A percentile compares a stretch with the other conserved stretches of the same genome.
Evolutionary conservation across 2,329 filamentous ascomycete species (phyloP).

Genomic region (Apiospora aurea): DNA sequence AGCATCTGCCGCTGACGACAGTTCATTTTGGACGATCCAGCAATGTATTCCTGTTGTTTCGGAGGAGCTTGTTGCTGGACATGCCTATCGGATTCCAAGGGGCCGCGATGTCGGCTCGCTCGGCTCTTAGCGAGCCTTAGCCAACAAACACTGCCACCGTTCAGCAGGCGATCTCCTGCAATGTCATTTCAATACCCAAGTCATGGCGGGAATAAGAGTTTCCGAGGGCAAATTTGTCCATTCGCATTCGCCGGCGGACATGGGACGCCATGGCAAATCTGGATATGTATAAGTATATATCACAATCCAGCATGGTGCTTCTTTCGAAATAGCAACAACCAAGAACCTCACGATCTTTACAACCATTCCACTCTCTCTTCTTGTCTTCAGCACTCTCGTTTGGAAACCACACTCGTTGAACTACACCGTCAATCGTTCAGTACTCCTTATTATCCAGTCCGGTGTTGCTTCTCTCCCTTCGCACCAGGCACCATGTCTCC

Average conservation of each 20-base stretch:
- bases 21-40: neutral
- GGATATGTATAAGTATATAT: neutral
- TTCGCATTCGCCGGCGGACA: neutral
- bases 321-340: neutral
- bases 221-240: neutral
- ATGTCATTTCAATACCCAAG: neutral
- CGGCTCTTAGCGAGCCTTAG: slow-evolving; percentile 4
- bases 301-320: neutral
- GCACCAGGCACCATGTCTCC: neutral
- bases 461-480: neutral
- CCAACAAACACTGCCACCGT: neutral
- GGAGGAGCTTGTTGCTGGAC: neutral
- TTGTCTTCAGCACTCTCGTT: neutral
- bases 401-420: neutral
- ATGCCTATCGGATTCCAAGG: neutral
- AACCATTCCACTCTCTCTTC: neutral
- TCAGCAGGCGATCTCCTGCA: neutral
- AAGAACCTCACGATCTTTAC: neutral
- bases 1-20: slow-evolving; percentile 12
- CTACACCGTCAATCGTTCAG: neutral
- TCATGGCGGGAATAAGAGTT: slow-evolving; percentile 7
- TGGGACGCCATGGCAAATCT: neutral
- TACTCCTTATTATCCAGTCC: neutral
- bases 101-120: neutral
- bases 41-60: neutral